Evolutionary conservation across 208 protist species (phyloP).

Genomic region (Crithidia thermophila): DNA sequence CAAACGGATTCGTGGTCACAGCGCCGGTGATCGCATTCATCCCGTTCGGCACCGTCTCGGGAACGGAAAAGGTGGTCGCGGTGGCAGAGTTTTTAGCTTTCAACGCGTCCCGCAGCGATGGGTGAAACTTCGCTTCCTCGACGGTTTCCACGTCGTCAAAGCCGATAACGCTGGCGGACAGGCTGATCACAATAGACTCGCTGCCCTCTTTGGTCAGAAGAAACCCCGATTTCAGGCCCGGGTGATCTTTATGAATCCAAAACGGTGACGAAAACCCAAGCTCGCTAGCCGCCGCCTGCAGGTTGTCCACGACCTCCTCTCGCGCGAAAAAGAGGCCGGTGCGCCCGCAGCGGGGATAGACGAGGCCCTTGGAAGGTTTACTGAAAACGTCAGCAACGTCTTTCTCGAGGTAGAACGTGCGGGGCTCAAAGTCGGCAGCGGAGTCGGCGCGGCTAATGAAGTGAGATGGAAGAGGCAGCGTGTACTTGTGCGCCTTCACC

Average conservation of each 20-base stretch:
- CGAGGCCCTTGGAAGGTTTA: neutral
- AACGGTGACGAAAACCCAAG: constrained; percentile 83
- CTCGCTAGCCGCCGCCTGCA: constrained; percentile 75
- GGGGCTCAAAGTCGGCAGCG: constrained; percentile 48
- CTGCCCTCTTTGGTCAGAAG: constrained; percentile 71
- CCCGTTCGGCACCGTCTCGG: constrained; percentile 56
- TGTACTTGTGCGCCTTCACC: constrained; percentile 36
- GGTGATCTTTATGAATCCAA: constrained; percentile 76
- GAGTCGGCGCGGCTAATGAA: constrained; percentile 66
- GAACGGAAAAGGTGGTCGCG: neutral
- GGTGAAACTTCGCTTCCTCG: constrained; percentile 52
- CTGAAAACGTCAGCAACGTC: neutral
- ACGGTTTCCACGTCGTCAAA: constrained; percentile 63
- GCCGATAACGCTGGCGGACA: constrained; percentile 67
- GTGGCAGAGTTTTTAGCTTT: neutral
- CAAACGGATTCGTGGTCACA: constrained; percentile 69
- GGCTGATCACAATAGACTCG: constrained; percentile 82
- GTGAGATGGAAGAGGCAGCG: constrained; percentile 69
- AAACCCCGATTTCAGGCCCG: constrained; percentile 64
- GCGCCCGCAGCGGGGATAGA: constrained; percentile 65
- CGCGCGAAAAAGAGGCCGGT: constrained; percentile 83
- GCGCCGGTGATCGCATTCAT: constrained; percentile 86
- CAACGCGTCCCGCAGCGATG: constrained; percentile 34
- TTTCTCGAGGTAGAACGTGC: constrained; percentile 71
- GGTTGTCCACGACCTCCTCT: constrained; percentile 91